Conservation (phyloP, 192 early-diverging fungal genomes). For the Backusella liffmaniae region DNA sequence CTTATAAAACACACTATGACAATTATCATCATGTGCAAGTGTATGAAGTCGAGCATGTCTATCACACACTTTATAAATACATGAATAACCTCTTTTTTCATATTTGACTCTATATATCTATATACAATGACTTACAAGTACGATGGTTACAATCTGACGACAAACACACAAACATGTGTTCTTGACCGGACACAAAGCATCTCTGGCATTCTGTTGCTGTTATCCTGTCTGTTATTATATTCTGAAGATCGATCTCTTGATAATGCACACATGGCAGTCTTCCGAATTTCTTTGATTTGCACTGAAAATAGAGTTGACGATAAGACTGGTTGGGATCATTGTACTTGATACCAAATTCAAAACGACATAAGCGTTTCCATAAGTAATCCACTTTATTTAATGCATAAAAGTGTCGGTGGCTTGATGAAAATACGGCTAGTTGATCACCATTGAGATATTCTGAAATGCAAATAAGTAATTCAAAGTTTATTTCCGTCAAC, state of each 20-base stretch:
- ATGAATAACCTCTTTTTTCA: not conserved
- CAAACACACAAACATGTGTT: slow-evolving; percentile 5
- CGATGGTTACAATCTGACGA: not conserved
- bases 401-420: not conserved
- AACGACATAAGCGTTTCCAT: slow-evolving; percentile 16
- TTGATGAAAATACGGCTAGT: not conserved
- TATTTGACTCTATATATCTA: not conserved
- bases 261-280: slow-evolving; percentile 9
- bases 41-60: slow-evolving; percentile 20
- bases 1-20: slow-evolving; percentile 25
- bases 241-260: not conserved
- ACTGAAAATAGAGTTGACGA: not conserved
- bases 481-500: not conserved
- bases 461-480: slow-evolving; percentile 4
- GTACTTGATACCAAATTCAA: slow-evolving; percentile 14
- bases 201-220: not conserved
- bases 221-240: not conserved
- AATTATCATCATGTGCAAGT: not conserved
- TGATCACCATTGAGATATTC: slow-evolving; percentile 7
- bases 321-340: slow-evolving; percentile 10
- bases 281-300: not conserved
- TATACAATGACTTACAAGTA: slow-evolving; percentile 3
- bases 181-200: not conserved
- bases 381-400: slow-evolving; percentile 1
- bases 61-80: slow-evolving; percentile 19